Evolutionary conservation across 768 basidiomycete species (phyloP).

Genomic region (Rubroboletus pulcherrimus): DNA sequence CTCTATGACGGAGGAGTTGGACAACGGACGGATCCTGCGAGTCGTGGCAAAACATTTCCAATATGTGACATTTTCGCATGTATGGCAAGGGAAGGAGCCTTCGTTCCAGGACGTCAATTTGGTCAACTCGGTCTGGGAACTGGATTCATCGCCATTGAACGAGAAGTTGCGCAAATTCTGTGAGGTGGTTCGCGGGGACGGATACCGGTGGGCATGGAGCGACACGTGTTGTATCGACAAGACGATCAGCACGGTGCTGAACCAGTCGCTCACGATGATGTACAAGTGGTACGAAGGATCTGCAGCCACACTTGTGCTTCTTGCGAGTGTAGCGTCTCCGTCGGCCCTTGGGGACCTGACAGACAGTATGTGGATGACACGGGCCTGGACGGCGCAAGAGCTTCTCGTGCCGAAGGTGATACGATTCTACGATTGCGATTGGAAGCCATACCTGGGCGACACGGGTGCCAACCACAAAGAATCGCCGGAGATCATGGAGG

Average conservation of each 20-base stretch:
- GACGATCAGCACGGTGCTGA: too few relatives aligned
- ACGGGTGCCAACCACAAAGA: background rate
- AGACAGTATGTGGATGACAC: background rate
- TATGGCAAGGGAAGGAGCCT: background rate
- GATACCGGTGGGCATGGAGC: slow-evolving; percentile 1
- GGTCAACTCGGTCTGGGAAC: background rate
- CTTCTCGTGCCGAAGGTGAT: background rate
- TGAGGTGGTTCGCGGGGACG: background rate
- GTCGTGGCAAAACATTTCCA: background rate
- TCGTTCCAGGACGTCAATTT: background rate
- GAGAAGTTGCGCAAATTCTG: background rate
- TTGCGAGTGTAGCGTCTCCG: background rate
- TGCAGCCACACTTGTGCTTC: background rate
- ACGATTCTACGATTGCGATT: background rate
- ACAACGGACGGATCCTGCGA: background rate
- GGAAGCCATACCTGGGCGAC: background rate
- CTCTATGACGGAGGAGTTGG: background rate
- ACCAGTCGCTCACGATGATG: background rate
- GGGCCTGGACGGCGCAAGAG: background rate
- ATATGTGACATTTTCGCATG: slow-evolving; percentile 1
- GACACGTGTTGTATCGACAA: too few relatives aligned
- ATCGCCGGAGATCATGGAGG: background rate
- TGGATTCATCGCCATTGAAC: background rate
- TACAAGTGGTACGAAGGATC: background rate
- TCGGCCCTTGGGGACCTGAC: background rate